These are phyloP conservation scores for Apiospora phragmitis DNA, from an alignment of 2,329 filamentous ascomycete species.

Conservation along the genomic window DNA sequence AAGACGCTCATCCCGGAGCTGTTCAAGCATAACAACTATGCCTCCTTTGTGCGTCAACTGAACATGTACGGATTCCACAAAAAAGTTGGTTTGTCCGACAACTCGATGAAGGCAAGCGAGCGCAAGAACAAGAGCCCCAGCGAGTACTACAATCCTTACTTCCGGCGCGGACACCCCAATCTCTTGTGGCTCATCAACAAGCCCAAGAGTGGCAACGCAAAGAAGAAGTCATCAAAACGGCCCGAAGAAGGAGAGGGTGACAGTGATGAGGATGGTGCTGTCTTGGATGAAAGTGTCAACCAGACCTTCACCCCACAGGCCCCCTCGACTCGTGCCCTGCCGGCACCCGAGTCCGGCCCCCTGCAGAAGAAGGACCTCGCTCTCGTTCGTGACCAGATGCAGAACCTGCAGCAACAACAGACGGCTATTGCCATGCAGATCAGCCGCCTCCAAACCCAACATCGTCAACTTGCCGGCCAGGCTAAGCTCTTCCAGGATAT, in stretches of 20 bases:
- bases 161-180: constrained; percentile 89
- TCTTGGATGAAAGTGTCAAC: constrained; percentile 42
- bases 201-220: constrained; percentile 70
- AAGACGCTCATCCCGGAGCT: constrained; percentile 96
- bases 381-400: constrained; percentile 76
- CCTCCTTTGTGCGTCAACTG: constrained; percentile 8
- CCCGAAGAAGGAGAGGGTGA: constrained; percentile 67
- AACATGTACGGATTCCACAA: constrained; percentile 88
- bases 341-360: constrained; percentile 47
- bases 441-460: constrained; percentile 76
- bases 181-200: constrained; percentile 96
- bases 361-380: constrained; percentile 72
- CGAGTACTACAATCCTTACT: constrained; percentile 97
- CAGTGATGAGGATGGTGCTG: constrained; percentile 65
- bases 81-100: constrained; percentile 91
- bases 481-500: constrained; percentile 86
- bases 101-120: constrained; percentile 96
- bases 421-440: constrained; percentile 83
- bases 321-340: constrained; percentile 35
- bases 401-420: constrained; percentile 83
- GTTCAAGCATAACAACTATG: constrained; percentile 76
- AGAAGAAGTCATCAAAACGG: constrained; percentile 55
- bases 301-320: constrained; percentile 36
- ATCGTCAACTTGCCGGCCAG: constrained; percentile 84
- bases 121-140: constrained; percentile 97